Evolutionary conservation across 176 grass and related monocot genomes (phyloP), one percentile per base, ranked within the genome.

Genomic region (Juncus inflexus): DNA sequence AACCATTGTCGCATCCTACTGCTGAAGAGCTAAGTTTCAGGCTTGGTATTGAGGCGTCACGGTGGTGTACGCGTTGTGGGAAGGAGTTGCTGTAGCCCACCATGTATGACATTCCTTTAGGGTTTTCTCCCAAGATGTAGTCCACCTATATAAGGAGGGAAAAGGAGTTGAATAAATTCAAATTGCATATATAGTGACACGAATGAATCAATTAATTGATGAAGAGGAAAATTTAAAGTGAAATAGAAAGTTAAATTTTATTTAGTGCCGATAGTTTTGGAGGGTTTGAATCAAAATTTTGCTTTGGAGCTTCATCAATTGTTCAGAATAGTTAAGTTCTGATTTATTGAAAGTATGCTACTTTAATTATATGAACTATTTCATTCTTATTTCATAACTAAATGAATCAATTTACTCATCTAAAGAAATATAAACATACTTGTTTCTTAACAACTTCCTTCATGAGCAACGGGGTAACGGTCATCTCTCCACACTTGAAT

Each of bases 101-200:
- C 87, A 90, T 90, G 79, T 90, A 90, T 0, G 87, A 86, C 87
- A 90, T 90, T 19, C 40, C 62, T 35, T 66, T 66, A 56, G 87
- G 87, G 63, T 90, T 90, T 64, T 80, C 64, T 0, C 87, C 87
- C 37, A 90, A 72, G 55, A 90, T 86, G 79, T 87, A 87, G 63
- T 87, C 84, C 43, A 87, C 84, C 84, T 83, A 69, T 51, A 52
- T 36, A 14, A 51, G 5, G 12, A 55, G 19, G 19, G 19, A 28
- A 55, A 15, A 15, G 15, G 28, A 53, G 35, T 4, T 9, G 35
- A 55, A 3, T 14, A 53, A 12, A 68, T 37, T 68, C 37, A 68
- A 39, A 38, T 28, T 28, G 19, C 19, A 28, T 28, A 28, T 1
- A 28, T 28, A 28, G 19, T 28, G 19, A 28, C 19, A 28, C 19